phyloP scores from a whole-genome alignment of 2,329 filamentous ascomycete genomes.

The Dactylonectria macrodidyma region DNA sequence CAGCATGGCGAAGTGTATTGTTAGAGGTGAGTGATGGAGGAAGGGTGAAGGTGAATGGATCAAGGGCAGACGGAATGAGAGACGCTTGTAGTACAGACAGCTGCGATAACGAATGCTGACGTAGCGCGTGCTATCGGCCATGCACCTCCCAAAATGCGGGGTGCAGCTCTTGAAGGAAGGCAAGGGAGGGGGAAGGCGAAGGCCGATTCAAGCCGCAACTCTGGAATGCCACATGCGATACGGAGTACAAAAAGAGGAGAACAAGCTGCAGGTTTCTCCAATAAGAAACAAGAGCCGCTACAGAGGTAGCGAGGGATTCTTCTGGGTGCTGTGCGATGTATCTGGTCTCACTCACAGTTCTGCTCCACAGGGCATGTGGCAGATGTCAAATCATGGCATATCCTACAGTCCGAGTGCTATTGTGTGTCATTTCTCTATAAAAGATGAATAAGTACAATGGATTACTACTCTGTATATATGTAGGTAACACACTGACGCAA shows the following conservation, averaged over 20 bases:
- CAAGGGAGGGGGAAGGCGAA: not conserved
- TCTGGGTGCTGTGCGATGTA: too few species aligned
- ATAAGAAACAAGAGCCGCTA: not conserved
- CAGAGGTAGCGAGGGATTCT: too few species aligned
- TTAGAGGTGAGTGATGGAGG: not conserved
- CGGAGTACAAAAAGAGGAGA: not conserved
- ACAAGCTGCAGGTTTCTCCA: not conserved
- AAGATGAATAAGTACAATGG: too few species aligned
- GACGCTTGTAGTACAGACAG: not conserved
- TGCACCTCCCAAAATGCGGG: conserved; percentile 1
- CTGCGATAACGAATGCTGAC: conserved; percentile 9
- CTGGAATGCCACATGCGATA: not conserved
- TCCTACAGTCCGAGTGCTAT: too few species aligned
- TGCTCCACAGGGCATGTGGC: too few species aligned
- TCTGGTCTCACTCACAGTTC: too few species aligned
- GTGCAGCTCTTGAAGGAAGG: not conserved
- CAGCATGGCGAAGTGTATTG: not conserved
- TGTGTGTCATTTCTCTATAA: too few species aligned
- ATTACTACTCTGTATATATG: too few species aligned
- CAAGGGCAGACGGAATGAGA: too few species aligned
- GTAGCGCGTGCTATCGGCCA: not conserved
- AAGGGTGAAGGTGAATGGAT: not conserved
- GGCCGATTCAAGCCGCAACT: not conserved
- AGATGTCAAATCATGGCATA: too few species aligned
- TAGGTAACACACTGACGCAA: too few species aligned